Percentiles rank a stretch among this genome's conserved stretches.
These are phyloP conservation scores for Cladosporium sphaerospermum DNA, from an alignment of 2,329 filamentous ascomycete species.

Conservation along the genomic window DNA sequence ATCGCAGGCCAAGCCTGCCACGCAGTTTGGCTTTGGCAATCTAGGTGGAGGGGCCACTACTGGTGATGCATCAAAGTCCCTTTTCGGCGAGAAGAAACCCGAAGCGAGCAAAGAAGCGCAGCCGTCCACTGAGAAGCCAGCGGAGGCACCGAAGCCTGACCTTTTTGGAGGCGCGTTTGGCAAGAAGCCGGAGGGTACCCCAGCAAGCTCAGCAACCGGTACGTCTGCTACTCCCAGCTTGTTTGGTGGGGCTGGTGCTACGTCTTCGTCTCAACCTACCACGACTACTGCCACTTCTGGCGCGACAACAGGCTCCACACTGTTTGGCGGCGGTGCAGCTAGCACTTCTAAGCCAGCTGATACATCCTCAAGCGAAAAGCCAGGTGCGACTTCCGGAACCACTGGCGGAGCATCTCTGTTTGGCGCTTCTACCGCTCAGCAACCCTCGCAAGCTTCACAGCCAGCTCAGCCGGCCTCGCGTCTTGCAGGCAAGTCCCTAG, in stretches of 20 bases:
- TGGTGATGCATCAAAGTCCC: slow-evolving; percentile 1
- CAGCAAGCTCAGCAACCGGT: slow-evolving; percentile 21
- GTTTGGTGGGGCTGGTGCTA: slow-evolving; percentile 7
- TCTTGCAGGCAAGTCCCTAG: slow-evolving; percentile 97
- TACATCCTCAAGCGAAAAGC: slow-evolving; percentile 4
- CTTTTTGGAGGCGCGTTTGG: slow-evolving; percentile 10
- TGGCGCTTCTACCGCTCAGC: slow-evolving; percentile 7
- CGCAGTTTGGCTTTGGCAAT: not conserved
- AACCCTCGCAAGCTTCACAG: slow-evolving; percentile 5
- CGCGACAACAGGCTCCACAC: slow-evolving; percentile 8
- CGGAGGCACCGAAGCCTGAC: not conserved
- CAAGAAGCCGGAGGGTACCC: slow-evolving; percentile 16
- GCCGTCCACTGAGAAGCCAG: slow-evolving; percentile 9
- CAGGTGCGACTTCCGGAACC: slow-evolving; percentile 11
- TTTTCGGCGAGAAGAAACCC: slow-evolving; percentile 9
- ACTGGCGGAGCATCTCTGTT: slow-evolving; percentile 7
- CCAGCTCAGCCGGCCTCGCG: slow-evolving; percentile 63
- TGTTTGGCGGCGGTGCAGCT: slow-evolving; percentile 12
- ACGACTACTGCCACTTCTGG: slow-evolving; percentile 13
- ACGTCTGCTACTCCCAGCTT: slow-evolving; percentile 10
- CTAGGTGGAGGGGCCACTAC: not conserved
- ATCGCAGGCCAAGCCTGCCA: not conserved
- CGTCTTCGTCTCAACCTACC: slow-evolving; percentile 6
- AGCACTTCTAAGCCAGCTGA: slow-evolving; percentile 9
- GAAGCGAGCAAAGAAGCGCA: not conserved